Conservation (phyloP, 2,329 filamentous ascomycete genomes). For the Saccharata proteae region DNA sequence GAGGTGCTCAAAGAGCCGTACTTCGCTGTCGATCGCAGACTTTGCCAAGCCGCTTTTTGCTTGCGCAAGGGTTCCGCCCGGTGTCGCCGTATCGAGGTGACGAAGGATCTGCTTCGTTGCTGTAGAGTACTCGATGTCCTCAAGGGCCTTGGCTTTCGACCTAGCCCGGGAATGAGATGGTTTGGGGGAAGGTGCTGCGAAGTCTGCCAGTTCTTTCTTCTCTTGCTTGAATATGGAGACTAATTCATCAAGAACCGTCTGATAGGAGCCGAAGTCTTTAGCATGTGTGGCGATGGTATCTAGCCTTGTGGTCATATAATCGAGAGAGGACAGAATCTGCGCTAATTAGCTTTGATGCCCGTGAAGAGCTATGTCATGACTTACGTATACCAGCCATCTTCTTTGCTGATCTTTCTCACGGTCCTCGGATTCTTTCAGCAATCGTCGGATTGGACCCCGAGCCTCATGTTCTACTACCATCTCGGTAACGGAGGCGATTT, state of each 20-base stretch:
- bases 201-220: too few relatives aligned
- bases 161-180: slow-evolving; percentile 17
- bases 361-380: slow-evolving; percentile 9
- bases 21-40: slow-evolving; percentile 19
- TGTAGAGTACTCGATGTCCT: slow-evolving; percentile 18
- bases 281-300: slow-evolving; percentile 16
- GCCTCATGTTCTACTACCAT: slow-evolving; percentile 61
- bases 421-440: slow-evolving; percentile 22
- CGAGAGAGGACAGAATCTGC: slow-evolving; percentile 26
- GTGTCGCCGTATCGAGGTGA: slow-evolving; percentile 19
- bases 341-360: slow-evolving; percentile 8
- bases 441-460: slow-evolving; percentile 45
- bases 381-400: slow-evolving; percentile 32
- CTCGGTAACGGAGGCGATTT: slow-evolving; percentile 56
- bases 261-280: slow-evolving; percentile 17
- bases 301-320: slow-evolving; percentile 29
- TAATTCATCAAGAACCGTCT: slow-evolving; percentile 20
- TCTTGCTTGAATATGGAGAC: slow-evolving; percentile 14
- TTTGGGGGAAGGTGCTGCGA: slow-evolving; percentile 14
- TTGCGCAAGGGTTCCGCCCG: slow-evolving; percentile 16
- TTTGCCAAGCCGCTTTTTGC: slow-evolving; percentile 14
- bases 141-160: slow-evolving; percentile 18
- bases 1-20: slow-evolving; percentile 23
- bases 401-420: slow-evolving; percentile 23
- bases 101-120: slow-evolving; percentile 23